Evolutionary conservation across 768 basidiomycete species (phyloP), one percentile per base, ranked within the genome.

Genomic region (Termitomyces eurrhizus): DNA sequence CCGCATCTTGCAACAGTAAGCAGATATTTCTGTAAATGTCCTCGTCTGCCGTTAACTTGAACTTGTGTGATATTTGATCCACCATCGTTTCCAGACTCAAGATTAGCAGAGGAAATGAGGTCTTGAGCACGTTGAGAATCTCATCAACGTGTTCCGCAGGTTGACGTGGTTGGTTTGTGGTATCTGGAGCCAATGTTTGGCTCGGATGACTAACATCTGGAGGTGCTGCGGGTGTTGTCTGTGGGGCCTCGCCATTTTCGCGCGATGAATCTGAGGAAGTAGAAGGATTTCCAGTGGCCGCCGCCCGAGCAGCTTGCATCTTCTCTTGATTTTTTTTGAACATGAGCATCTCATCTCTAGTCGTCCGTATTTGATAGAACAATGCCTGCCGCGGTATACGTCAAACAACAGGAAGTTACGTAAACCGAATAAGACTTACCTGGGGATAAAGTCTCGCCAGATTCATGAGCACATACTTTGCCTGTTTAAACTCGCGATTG

Each of bases 1-100:
- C 81, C 1, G 90, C 94, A 70, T 98, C 96, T 61, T 89, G 86
- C 39, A 98, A 77, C 24, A 98, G 76, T 75, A 95, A 89, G 64
- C 88, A 90, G 49, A 95, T 85, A 66, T 93, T 85, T 18, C 97
- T 85, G 74, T 98, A 98, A 7, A 95, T 87, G 64, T 98, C 95
- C 74, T 99, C 97, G 61, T 99, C 97, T 2, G 86, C 82, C 1
- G 84, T 81, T 2, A 90, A 85, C 72, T 97, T 96, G 77, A 98
- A 96, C 55, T 94, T 85, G 60, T 87, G 83, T 24, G 86, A 81
- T 64, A 99, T 90, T 73, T 98, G 95, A 65, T 99, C 97, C 4
- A 95, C 90, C 83, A 98, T 90, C 16, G 93, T 95, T 76, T 99
- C 97, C 80, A 99, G 81, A 59, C 94, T 97, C 24, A 98, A 78